Evolutionary conservation across 176 grass and related monocot species (phyloP), one percentile per base, ranked within the genome.

Genomic region (Leersia perrieri): DNA sequence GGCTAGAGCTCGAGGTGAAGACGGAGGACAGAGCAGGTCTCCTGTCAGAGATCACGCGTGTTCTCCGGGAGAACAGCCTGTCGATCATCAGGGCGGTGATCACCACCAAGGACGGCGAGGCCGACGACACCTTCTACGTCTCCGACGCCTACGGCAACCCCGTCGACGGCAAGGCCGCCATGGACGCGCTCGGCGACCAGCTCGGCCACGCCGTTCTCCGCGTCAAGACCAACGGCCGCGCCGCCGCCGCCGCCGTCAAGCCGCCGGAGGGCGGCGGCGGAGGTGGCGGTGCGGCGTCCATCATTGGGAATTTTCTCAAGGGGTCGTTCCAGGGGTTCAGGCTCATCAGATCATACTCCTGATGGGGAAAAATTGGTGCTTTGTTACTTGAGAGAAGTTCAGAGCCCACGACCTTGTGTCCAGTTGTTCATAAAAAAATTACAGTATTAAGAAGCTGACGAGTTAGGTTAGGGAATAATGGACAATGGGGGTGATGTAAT

Each of bases 21-120:
- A 83, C 83, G 39, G 68, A 74, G 66, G 83, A 90, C 42, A 82
- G 88, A 61, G 68, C 62, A 32, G 83, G 88, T 0, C 80, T 94
- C 18, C 88, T 94, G n/a, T 94, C 92, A 23, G 82, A 94, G 29
- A 79, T 94, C 80, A 94, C 88, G 25, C 82, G 92, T 26, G 80
- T 86, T 33, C 83, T 94, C 73, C 74, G 88, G 23, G 88, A 94
- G 86, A 84, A 91, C 80, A 80, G 92, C 81, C 36, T 94, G 22
- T 86, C 82, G 16, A 85, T 94, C 65, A 86, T 72, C 68, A 74
- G 83, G 14, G 92, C 92, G 44, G 88, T 79, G 27, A 88, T 91
- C 64, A 74, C 88, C 0, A 91, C 92, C 22, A 80, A 55, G 65
- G 55, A 73, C 72, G 79, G 76, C 76, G 55, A 64, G 84, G 92